Evolutionary conservation across 345 rosid genomes (phyloP).

Genomic region (Eucalyptus cloeziana): DNA sequence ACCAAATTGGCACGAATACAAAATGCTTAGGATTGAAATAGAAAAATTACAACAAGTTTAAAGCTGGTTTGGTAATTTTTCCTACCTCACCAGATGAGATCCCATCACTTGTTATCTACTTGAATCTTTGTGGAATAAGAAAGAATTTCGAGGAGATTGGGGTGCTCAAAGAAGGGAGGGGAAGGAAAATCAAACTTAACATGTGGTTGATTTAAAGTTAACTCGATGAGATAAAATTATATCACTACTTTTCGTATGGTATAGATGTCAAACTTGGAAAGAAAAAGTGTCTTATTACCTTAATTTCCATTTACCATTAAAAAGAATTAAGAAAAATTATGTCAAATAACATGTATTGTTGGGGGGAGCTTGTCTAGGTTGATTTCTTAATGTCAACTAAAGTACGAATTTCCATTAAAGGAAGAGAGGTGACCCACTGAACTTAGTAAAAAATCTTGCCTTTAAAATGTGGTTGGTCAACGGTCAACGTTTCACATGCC

Average conservation of each 20-base stretch:
- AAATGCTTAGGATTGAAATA: too few relatives aligned
- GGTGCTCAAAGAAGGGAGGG: not conserved
- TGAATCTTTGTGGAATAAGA: not conserved
- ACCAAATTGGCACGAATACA: accelerated
- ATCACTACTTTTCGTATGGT: not conserved
- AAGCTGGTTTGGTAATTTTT: too few relatives aligned
- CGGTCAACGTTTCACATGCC: not conserved
- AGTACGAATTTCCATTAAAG: not conserved
- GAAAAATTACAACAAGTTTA: too few relatives aligned
- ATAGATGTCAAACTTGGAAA: not conserved
- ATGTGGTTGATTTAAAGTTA: not conserved
- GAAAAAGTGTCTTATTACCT: not conserved
- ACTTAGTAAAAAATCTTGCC: not conserved
- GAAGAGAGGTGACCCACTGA: not conserved
- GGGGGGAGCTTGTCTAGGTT: not conserved
- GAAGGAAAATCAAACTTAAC: not conserved
- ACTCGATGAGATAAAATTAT: not conserved
- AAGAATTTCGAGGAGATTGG: not conserved
- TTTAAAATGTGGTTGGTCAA: not conserved
- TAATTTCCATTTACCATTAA: not conserved
- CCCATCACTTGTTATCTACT: not conserved
- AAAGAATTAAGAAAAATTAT: not conserved
- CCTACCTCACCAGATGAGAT: accelerated
- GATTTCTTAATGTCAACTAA: not conserved
- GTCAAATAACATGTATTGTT: not conserved